Percentiles rank a stretch among this genome's conserved stretches.
Evolutionary conservation across 306 rosid genomes (phyloP).

Genomic region (Cicer chorassanicum): DNA sequence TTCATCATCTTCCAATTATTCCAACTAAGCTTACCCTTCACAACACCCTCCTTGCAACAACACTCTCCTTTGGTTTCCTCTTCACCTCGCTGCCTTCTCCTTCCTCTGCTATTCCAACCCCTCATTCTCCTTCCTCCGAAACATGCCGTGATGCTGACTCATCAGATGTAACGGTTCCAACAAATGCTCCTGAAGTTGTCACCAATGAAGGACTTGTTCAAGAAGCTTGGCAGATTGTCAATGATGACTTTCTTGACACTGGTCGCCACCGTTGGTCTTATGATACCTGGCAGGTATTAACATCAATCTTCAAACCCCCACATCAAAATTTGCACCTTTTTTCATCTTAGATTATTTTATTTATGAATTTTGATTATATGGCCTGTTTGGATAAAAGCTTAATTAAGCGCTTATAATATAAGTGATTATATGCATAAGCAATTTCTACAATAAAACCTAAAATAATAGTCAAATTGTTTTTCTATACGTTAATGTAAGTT

Average conservation of each 20-base stretch:
- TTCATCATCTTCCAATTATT: constrained; percentile 17
- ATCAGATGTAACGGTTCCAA: constrained; percentile 36
- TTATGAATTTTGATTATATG: constrained; percentile 16
- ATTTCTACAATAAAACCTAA: too few relatives aligned
- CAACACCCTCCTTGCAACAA: constrained; percentile 42
- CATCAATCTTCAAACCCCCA: not conserved
- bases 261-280: constrained; percentile 72
- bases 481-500: too few relatives aligned
- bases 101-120: constrained; percentile 32
- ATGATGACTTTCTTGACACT: constrained; percentile 72
- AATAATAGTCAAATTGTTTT: too few relatives aligned
- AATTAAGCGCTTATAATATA: too few relatives aligned
- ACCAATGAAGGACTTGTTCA: constrained; percentile 76
- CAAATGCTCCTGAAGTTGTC: constrained; percentile 48
- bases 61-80: constrained; percentile 44
- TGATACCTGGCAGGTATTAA: constrained; percentile 73
- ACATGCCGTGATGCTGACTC: constrained; percentile 57
- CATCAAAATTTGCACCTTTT: constrained; percentile 23
- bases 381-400: not conserved
- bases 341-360: not conserved
- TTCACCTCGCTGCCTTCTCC: constrained; percentile 43
- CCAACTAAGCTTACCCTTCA: constrained; percentile 6
- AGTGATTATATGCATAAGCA: too few relatives aligned
- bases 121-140: constrained; percentile 40
- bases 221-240: constrained; percentile 96